Conservation (phyloP, 2,329 filamentous ascomycete genomes). For the Aspergillus proliferans region DNA sequence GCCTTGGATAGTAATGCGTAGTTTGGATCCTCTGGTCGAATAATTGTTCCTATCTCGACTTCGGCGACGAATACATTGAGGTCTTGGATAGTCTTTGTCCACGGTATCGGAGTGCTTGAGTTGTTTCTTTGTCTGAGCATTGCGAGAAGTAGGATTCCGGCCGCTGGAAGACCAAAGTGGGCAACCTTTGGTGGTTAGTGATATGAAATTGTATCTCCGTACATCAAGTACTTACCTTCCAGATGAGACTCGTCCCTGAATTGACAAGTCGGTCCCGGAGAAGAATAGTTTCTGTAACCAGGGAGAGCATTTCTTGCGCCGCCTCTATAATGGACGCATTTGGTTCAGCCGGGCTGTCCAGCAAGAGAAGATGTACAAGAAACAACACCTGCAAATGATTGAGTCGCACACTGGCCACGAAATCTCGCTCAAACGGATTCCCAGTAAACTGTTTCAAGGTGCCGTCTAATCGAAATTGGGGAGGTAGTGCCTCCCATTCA, state of each 20-base stretch:
- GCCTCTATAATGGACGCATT: conserved; percentile 19
- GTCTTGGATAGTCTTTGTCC: conserved; percentile 18
- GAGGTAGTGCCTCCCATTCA: conserved; percentile 16
- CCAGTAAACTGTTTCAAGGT: conserved; percentile 15
- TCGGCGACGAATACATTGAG: conserved; percentile 24
- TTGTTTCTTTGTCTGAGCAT: conserved; percentile 17
- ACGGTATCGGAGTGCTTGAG: conserved; percentile 7
- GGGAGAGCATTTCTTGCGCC: conserved; percentile 21
- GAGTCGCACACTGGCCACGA: conserved; percentile 18
- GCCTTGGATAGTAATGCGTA: conserved; percentile 19
- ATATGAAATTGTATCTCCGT: no score
- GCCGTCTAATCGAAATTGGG: conserved; percentile 16
- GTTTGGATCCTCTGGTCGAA: conserved; percentile 18
- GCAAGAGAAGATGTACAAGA: conserved; percentile 15
- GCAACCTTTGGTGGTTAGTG: conserved; percentile 12
- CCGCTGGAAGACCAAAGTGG: conserved; percentile 24
- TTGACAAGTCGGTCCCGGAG: conserved; percentile 22
- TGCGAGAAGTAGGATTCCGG: conserved; percentile 23
- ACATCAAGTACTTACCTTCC: conserved; percentile 15
- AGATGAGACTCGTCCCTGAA: conserved; percentile 21
- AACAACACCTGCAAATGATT: conserved; percentile 25
- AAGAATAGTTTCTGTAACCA: conserved; percentile 21
- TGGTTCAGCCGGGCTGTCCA: conserved; percentile 19
- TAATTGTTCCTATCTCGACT: conserved; percentile 19
- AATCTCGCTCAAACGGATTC: conserved; percentile 20